A percentile compares a stretch with the other conserved stretches of the same genome.
Conservation (phyloP, 2,329 filamentous ascomycete genomes). For the Trichoderma sp. region DNA sequence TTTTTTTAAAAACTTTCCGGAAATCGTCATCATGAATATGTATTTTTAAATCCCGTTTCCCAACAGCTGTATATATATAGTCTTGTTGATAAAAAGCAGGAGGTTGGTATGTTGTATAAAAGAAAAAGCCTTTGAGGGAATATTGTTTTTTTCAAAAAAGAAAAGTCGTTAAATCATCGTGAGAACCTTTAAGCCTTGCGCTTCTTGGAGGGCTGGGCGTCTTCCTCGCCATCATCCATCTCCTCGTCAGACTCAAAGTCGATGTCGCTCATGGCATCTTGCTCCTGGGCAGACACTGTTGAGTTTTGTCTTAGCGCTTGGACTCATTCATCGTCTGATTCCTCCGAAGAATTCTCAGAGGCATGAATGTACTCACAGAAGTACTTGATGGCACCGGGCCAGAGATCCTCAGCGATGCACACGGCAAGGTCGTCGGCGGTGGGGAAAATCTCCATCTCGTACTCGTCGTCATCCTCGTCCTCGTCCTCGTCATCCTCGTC, state of each 20-base stretch:
- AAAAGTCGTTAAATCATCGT: conserved; percentile 15
- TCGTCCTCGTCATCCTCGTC: conserved; percentile 50
- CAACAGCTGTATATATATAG: conserved; percentile 5
- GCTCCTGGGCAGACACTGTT: conserved; percentile 60
- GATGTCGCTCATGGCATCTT: conserved; percentile 65
- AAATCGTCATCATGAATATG: conserved; percentile 11
- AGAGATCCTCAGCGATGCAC: conserved; percentile 82
- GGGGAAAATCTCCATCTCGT: conserved; percentile 82
- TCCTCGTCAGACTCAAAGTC: conserved; percentile 68
- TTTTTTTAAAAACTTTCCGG: conserved; percentile 7
- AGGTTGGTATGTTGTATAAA: not conserved
- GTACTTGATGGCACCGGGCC: conserved; percentile 84
- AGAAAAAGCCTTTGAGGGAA: not conserved
- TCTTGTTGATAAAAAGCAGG: not conserved
- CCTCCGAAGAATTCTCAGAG: conserved; percentile 19
- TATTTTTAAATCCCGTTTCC: conserved; percentile 14
- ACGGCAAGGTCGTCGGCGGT: conserved; percentile 81
- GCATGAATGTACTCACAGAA: conserved; percentile 67
- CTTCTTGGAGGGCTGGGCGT: conserved; percentile 48
- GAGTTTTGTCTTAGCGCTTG: conserved; percentile 12
- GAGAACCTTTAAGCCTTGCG: conserved; percentile 40
- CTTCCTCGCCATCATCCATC: conserved; percentile 48
- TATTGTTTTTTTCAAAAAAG: not conserved
- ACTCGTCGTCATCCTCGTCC: conserved; percentile 65
- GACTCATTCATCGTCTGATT: conserved; percentile 9